Evolutionary conservation across 257 asterid genomes (phyloP).

Genomic region (Petunia axillaris): DNA sequence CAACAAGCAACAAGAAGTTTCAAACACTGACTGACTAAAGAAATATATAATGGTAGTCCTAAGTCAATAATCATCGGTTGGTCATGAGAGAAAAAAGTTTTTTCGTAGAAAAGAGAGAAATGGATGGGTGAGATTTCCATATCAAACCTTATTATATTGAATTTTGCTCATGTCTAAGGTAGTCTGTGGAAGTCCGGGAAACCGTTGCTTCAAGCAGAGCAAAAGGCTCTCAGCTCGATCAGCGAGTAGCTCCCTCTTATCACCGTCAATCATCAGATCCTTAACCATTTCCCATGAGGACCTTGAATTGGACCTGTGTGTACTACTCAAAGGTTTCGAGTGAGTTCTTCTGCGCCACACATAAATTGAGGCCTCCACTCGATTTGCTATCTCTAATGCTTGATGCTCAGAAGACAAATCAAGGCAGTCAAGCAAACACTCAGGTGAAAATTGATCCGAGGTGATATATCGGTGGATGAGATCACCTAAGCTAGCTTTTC

Average conservation of each 20-base stretch:
- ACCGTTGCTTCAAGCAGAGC: constrained; percentile 61
- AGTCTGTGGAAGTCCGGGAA: constrained; percentile 88
- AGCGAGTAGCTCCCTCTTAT: constrained; percentile 59
- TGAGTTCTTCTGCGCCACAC: constrained; percentile 56
- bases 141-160: constrained; percentile 71
- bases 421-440: constrained; percentile 75
- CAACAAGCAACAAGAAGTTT: neutral
- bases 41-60: neutral
- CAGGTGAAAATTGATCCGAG: constrained; percentile 70
- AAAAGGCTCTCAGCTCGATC: constrained; percentile 76
- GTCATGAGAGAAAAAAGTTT: neutral
- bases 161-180: constrained; percentile 77
- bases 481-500: constrained; percentile 71
- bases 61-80: constrained; percentile 2
- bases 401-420: constrained; percentile 79
- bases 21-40: neutral
- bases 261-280: constrained; percentile 67
- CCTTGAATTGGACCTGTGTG: constrained; percentile 56
- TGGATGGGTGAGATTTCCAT: neutral
- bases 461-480: constrained; percentile 58
- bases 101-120: constrained; percentile 10
- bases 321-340: constrained; percentile 46
- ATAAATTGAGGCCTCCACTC: constrained; percentile 66
- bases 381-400: constrained; percentile 72
- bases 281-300: constrained; percentile 84